phyloP scores from a whole-genome alignment of 2,329 filamentous ascomycete species.

The Dissoconium aciculare region DNA sequence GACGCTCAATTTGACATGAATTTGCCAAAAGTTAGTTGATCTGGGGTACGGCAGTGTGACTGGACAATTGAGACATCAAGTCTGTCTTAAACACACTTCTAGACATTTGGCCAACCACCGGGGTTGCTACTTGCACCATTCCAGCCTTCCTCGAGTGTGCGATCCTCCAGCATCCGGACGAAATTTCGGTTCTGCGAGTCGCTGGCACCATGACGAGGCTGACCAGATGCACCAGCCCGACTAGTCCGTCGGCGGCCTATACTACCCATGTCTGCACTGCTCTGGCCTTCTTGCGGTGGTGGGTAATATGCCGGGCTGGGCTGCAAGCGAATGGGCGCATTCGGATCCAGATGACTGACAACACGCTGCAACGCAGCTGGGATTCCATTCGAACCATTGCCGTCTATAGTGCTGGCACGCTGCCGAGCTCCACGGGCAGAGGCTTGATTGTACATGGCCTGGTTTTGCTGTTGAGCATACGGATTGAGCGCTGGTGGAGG shows the following conservation, averaged over 20 bases:
- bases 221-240: constrained; percentile 29
- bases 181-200: constrained; percentile 57
- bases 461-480: constrained; percentile 19
- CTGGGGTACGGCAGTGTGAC: too few relatives aligned
- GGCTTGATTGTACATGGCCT: constrained; percentile 56
- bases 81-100: too few relatives aligned
- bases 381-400: constrained; percentile 58
- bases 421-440: constrained; percentile 66
- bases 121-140: constrained; percentile 13
- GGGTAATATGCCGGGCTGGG: constrained; percentile 96
- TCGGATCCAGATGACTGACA: constrained; percentile 89
- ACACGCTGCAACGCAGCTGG: constrained; percentile 86
- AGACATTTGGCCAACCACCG: constrained; percentile 12
- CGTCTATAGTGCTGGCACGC: constrained; percentile 90
- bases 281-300: constrained; percentile 70
- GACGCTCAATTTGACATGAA: too few relatives aligned
- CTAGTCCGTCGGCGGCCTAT: constrained; percentile 53
- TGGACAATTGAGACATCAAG: too few relatives aligned
- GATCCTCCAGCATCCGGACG: constrained; percentile 84
- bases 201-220: constrained; percentile 30
- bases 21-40: too few relatives aligned
- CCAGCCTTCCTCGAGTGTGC: constrained; percentile 80
- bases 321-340: constrained; percentile 80
- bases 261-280: constrained; percentile 48
- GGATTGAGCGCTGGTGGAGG: constrained; percentile 29